These are phyloP conservation scores for Melaleuca alternifolia DNA, from an alignment of 345 rosid species.

Conservation along the genomic window DNA sequence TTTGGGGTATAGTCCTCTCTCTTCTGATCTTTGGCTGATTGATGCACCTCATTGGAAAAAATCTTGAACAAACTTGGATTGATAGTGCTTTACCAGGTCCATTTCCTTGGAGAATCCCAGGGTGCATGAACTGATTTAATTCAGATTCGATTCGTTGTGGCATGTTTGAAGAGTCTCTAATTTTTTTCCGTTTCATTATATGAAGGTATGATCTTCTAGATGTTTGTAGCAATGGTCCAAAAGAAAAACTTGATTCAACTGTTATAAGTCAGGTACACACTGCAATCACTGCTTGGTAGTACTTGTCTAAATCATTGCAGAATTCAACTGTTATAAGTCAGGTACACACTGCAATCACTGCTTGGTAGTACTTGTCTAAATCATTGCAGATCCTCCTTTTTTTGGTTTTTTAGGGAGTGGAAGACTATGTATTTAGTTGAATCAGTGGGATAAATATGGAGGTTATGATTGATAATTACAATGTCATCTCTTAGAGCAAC, in stretches of 20 bases:
- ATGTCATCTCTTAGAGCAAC: background rate
- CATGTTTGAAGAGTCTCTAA: background rate
- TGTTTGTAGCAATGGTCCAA: slow-evolving; percentile 81
- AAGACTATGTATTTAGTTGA: background rate
- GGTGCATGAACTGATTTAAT: background rate
- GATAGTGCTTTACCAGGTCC: background rate
- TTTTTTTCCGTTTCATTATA: slow-evolving; percentile 1
- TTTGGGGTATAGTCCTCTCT: slow-evolving; percentile 33
- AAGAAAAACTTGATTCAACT: slow-evolving; percentile 91
- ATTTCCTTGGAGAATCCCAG: background rate
- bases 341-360: slow-evolving; percentile 27
- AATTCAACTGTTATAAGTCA: slow-evolving; percentile 94
- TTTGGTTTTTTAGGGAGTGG: background rate
- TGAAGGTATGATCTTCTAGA: slow-evolving; percentile 92
- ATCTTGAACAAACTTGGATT: background rate
- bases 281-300: background rate
- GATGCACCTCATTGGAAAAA: background rate
- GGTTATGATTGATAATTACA: background rate
- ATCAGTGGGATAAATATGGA: background rate
- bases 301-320: too few relatives aligned
- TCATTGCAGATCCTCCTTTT: background rate
- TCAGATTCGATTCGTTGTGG: background rate
- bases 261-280: slow-evolving; percentile 83
- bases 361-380: background rate
- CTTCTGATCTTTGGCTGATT: background rate